Conservation (phyloP, 2,329 filamentous ascomycete species). For the Colletotrichum sidae region DNA sequence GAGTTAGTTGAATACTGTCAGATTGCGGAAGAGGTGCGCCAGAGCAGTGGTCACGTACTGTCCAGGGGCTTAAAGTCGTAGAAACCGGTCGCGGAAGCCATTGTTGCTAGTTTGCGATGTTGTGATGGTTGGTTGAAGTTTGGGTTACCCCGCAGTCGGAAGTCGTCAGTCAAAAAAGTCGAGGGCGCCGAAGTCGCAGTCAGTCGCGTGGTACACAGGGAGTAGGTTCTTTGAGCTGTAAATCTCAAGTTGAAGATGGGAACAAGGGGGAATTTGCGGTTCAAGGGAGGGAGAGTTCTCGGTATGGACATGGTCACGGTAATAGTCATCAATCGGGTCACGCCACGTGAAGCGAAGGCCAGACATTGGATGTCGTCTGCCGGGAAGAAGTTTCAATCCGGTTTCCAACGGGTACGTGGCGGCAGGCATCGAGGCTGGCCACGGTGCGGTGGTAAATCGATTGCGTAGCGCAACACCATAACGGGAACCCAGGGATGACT, state of each 20-base stretch:
- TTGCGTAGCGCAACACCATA: neutral
- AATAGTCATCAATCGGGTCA: conserved; percentile 18
- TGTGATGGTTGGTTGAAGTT: conserved; percentile 2
- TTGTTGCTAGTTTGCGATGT: conserved; percentile 39
- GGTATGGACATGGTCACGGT: conserved; percentile 1
- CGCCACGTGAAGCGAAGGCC: conserved; percentile 10
- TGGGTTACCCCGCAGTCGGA: conserved; percentile 27
- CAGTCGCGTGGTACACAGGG: neutral
- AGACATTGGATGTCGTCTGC: conserved; percentile 12
- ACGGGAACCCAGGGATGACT: neutral
- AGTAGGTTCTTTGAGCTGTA: neutral
- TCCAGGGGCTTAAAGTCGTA: conserved; percentile 88
- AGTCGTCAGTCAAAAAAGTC: conserved; percentile 12
- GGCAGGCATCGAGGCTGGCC: no score
- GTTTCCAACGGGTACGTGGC: conserved; percentile 26
- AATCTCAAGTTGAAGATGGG: neutral
- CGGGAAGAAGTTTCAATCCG: conserved; percentile 36
- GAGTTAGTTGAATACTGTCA: neutral
- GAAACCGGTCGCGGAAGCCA: conserved; percentile 64
- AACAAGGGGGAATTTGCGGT: conserved; percentile 13
- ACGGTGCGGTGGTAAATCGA: no score
- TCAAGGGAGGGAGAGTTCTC: conserved; percentile 4
- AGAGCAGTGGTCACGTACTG: conserved; percentile 65
- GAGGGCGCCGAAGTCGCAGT: conserved; percentile 2
- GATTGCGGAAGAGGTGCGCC: conserved; percentile 4